Evolutionary conservation across 2,329 filamentous ascomycete species (phyloP).

Genomic region (Davidsoniella eucalypti): DNA sequence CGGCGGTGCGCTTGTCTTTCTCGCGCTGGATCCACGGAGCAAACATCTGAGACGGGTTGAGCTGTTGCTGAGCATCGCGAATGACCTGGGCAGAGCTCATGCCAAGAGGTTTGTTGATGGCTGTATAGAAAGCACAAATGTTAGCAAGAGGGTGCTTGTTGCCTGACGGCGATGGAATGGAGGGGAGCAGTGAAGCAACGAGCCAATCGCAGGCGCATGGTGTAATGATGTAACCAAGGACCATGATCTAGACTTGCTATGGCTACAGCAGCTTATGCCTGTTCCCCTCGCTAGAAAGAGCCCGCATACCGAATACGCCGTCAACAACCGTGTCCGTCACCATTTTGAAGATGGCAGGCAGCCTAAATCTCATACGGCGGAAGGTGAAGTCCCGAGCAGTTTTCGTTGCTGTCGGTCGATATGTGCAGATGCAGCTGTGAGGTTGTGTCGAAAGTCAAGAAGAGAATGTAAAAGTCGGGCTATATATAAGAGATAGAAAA

Average conservation of each 20-base stretch:
- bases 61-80: constrained; percentile 68
- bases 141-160: not conserved
- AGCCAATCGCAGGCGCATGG: constrained; percentile 6
- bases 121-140: constrained; percentile 27
- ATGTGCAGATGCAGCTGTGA: constrained; percentile 23
- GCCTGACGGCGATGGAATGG: not conserved
- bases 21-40: constrained; percentile 57
- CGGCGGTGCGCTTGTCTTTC: constrained; percentile 34
- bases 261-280: not conserved
- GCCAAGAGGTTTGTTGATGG: constrained; percentile 80
- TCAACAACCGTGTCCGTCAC: constrained; percentile 36
- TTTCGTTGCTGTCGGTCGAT: too few relatives aligned
- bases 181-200: not conserved
- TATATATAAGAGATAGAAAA: too few relatives aligned
- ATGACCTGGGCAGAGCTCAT: constrained; percentile 82
- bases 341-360: constrained; percentile 28
- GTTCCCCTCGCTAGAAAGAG: not conserved
- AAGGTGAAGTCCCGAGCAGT: not conserved
- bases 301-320: constrained; percentile 38
- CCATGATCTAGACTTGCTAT: not conserved
- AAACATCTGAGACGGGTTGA: constrained; percentile 70
- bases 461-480: too few relatives aligned
- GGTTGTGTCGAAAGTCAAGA: not conserved
- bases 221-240: too few relatives aligned
- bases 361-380: constrained; percentile 5